phyloP scores from a whole-genome alignment of 2,329 filamentous ascomycete species.

The Fusarium xylarioides region DNA sequence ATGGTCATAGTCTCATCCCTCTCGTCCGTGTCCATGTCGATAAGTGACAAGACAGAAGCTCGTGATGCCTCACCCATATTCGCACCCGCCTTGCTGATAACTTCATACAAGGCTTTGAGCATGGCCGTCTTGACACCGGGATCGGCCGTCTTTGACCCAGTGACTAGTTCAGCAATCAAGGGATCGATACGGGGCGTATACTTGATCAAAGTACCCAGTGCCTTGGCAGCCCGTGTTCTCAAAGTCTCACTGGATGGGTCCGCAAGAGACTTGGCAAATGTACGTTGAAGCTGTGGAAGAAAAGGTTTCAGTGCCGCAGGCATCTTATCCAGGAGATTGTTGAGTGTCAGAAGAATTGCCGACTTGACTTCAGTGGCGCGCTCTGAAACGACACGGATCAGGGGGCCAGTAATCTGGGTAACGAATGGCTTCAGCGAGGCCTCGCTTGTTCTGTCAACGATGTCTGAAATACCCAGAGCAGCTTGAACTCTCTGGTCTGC shows the following conservation, averaged over 20 bases:
- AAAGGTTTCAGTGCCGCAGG: slow-evolving; percentile 95
- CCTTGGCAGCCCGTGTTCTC: slow-evolving; percentile 88
- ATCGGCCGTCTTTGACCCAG: slow-evolving; percentile 91
- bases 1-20: slow-evolving; percentile 82
- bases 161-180: slow-evolving; percentile 88
- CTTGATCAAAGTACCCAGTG: slow-evolving; percentile 93
- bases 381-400: slow-evolving; percentile 97
- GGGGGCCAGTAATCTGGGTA: slow-evolving; percentile 94
- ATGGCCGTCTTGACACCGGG: slow-evolving; percentile 91
- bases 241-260: slow-evolving; percentile 91
- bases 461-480: slow-evolving; percentile 92
- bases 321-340: slow-evolving; percentile 96
- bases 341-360: slow-evolving; percentile 91
- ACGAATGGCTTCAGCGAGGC: slow-evolving; percentile 93
- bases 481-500: slow-evolving; percentile 91
- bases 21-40: slow-evolving; percentile 84
- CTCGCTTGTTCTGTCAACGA: slow-evolving; percentile 90
- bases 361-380: slow-evolving; percentile 95
- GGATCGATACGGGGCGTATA: slow-evolving; percentile 95
- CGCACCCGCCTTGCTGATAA: slow-evolving; percentile 90
- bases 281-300: slow-evolving; percentile 93
- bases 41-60: slow-evolving; percentile 84
- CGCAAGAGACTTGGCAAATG: slow-evolving; percentile 94
- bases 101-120: slow-evolving; percentile 96
- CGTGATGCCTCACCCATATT: slow-evolving; percentile 96